Evolutionary conservation across 352 stramenopile species (phyloP).

Genomic region (Lagenidium giganteum): DNA sequence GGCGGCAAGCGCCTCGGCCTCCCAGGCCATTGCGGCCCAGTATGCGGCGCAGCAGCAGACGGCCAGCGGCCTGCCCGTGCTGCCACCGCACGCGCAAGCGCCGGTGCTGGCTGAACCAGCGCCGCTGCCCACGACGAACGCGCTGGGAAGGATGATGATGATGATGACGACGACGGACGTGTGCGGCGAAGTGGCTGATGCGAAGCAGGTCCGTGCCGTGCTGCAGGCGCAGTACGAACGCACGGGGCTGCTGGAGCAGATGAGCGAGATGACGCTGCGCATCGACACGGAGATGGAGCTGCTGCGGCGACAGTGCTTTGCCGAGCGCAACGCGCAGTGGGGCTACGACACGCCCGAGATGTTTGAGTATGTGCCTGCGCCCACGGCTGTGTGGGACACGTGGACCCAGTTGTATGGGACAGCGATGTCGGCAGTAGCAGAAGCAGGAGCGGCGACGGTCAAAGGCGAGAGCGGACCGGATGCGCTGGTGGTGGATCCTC

Average conservation of each 20-base stretch:
- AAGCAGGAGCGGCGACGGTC: not conserved
- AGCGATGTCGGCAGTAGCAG: not conserved
- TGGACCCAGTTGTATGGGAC: conserved; percentile 29
- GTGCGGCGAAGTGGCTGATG: too few relatives aligned
- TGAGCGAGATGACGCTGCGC: conserved; percentile 68
- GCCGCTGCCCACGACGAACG: too few relatives aligned
- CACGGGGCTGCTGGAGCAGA: too few relatives aligned
- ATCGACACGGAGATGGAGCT: conserved; percentile 77
- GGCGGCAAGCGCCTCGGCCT: too few relatives aligned
- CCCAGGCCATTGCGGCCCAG: too few relatives aligned
- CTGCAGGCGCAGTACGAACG: too few relatives aligned
- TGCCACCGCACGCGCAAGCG: conserved; percentile 16
- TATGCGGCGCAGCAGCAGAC: too few relatives aligned
- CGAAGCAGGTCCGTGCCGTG: too few relatives aligned
- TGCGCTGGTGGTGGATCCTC: conserved; percentile 7
- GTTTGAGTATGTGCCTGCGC: conserved; percentile 35
- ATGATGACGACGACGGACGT: conserved; percentile 16
- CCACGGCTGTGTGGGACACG: conserved; percentile 10
- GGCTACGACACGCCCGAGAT: conserved; percentile 39
- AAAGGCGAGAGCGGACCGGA: not conserved
- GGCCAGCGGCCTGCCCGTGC: conserved; percentile 14
- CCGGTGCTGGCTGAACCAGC: too few relatives aligned
- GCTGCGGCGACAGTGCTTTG: conserved; percentile 66
- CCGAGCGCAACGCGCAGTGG: conserved; percentile 68
- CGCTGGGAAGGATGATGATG: too few relatives aligned